Percentiles rank a stretch among this genome's conserved stretches.
Conservation (phyloP, 176 grass and related monocot species). For the barley (Hordeum vulgare) region DNA sequence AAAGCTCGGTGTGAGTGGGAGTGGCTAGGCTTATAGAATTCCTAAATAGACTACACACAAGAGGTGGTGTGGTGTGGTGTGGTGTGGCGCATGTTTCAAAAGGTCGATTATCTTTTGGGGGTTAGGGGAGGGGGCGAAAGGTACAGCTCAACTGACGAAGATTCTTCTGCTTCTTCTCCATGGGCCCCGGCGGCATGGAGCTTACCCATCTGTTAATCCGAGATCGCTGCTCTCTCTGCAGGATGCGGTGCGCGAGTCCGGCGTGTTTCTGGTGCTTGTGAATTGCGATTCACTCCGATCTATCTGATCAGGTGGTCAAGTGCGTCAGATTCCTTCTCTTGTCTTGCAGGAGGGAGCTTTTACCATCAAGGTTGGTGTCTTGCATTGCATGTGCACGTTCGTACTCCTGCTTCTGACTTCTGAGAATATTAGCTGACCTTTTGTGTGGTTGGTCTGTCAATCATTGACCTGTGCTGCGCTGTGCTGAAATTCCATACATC, state of each 20-base stretch:
- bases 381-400: background rate
- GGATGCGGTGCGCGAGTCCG: background rate
- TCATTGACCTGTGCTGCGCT: too few species aligned
- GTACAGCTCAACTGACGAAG: constrained; percentile 39
- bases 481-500: too few species aligned
- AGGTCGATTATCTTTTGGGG: background rate
- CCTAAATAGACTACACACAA: background rate
- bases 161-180: constrained; percentile 34
- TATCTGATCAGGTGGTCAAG: background rate
- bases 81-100: background rate
- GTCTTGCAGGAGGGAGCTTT: background rate
- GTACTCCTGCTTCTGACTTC: too few species aligned
- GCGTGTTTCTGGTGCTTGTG: background rate
- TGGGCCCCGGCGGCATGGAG: background rate
- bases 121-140: constrained; percentile 21
- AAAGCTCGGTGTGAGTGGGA: constrained; percentile 20
- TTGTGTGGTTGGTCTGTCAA: too few species aligned
- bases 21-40: constrained; percentile 1
- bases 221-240: background rate
- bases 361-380: background rate
- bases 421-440: too few species aligned
- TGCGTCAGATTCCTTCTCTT: background rate
- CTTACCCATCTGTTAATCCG: background rate
- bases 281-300: constrained; percentile 19
- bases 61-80: background rate